phyloP scores from a whole-genome alignment of 768 basidiomycete genomes.

The Tephrocybe rancida region DNA sequence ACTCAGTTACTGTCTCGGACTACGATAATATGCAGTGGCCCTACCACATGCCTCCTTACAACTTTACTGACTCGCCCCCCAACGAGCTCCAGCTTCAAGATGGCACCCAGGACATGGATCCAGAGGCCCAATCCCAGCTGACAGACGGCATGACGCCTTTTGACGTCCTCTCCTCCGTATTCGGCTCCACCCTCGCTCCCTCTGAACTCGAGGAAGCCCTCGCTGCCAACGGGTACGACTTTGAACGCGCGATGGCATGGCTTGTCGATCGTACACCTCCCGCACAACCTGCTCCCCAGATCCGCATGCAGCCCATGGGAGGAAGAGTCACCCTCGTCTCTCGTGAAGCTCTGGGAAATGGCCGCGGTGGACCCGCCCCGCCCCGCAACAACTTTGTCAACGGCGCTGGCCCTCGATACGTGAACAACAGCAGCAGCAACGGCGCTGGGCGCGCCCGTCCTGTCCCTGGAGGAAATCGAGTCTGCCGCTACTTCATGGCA shows the following conservation, averaged over 20 bases:
- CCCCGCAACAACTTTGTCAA: constrained; percentile 32
- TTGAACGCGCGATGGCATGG: constrained; percentile 95
- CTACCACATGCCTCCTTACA: constrained; percentile 24
- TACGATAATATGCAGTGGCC: constrained; percentile 44
- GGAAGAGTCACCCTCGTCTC: constrained; percentile 69
- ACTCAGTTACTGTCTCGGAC: constrained; percentile 64
- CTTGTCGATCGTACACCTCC: constrained; percentile 74
- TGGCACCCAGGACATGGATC: constrained; percentile 46
- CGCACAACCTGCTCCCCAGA: constrained; percentile 44
- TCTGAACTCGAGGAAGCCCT: constrained; percentile 95
- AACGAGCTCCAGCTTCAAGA: constrained; percentile 23
- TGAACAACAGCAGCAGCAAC: constrained; percentile 40
- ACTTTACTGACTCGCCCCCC: constrained; percentile 25
- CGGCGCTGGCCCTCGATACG: constrained; percentile 41
- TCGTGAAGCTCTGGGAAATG: constrained; percentile 50
- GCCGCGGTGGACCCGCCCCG: constrained; percentile 39
- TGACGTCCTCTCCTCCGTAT: constrained; percentile 93
- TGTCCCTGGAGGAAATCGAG: constrained; percentile 66
- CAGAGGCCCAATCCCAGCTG: constrained; percentile 45
- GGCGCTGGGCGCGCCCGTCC: constrained; percentile 46
- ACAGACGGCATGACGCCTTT: constrained; percentile 97
- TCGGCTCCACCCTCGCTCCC: constrained; percentile 86
- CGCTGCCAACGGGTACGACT: constrained; percentile 86
- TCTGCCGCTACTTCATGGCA: constrained; percentile 95
- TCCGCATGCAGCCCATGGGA: constrained; percentile 63